Evolutionary conservation across 2,329 filamentous ascomycete species (phyloP), one percentile per base, ranked within the genome.

Genomic region (Ampelomyces quisqualis): DNA sequence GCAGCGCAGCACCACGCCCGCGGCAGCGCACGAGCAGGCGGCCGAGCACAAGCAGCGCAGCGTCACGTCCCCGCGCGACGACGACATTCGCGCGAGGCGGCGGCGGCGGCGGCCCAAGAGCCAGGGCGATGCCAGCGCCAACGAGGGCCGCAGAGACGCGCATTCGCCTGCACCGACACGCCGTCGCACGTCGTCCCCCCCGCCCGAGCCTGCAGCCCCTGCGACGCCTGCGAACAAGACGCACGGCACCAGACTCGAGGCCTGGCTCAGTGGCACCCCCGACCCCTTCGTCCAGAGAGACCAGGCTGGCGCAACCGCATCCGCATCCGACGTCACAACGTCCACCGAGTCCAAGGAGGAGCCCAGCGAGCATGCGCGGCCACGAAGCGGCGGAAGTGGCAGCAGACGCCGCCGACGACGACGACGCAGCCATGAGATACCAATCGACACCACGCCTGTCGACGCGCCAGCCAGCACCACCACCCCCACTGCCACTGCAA

Each of bases 261-360:
- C 79, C 34, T 85, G 81, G 81, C 72, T 85, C 5, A 75, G 74
- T 2, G 70, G 70, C 37, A 80, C 78, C 2, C 71, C 75, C 7
- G 78, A 81, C 60, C 77, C 78, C 2, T 79, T 81, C 43, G 45
- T 73, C 33, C 75, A 78, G n/a, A 28, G 13, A n/a, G 32, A 23
- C 18, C 34, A n/a, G n/a, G n/a, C n/a, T n/a, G n/a, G n/a, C n/a
- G n/a, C n/a, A n/a, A n/a, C n/a, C n/a, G n/a, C n/a, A n/a, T n/a
- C n/a, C n/a, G n/a, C 62, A 21, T 63, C 62, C 14, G 51, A 62
- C 7, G 43, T 57, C 23, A 61, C 54, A 11, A 45, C 40, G 7
- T 55, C 59, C 9, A 60, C 51, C 3, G 51, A 53, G 13, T 34
- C 42, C 20, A 63, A 55, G 13, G 51, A 62, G 15, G 49, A 51